Base-by-base conservation (phyloP, 2,329 filamentous ascomycete genomes). In the Emericellopsis atlantica region DNA sequence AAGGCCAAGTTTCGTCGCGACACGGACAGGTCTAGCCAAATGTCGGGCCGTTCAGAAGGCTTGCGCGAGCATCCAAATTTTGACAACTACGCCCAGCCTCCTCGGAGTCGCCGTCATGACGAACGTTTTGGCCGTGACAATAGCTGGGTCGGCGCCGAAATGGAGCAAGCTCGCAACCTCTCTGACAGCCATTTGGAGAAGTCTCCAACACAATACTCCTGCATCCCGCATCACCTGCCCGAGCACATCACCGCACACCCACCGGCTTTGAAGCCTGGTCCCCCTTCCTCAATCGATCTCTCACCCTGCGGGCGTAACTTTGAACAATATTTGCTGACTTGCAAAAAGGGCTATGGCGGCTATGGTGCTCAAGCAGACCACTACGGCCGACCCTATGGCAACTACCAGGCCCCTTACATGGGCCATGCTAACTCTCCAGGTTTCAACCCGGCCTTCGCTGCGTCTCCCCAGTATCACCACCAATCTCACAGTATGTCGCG, bases 401-500 rank as follows among this genome's bases (percentile, higher is more conserved):
- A 69, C 51, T 59, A 61, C 47, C 59, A 55, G 43, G 66, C 70
- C 51, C 65, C 67, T 15, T 76, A 70, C 49, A 76, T 77, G 60
- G 52, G 43, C 12, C 58, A 65, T 44, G 59, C 61, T 48, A 67
- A 69, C 48, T 67, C 67, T 9, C 70, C 72, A 21, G 61, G 62
- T n/a, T 76, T 64, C 46, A 66, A 67, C 44, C 67, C 69, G 40
- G 61, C 61, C 16, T 73, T 66, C 43, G 61, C 55, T 7, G 62
- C 53, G 48, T 60, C 53, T 38, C 62, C 51, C 53, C 64, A 53
- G 59, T 69, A 66, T 51, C 75, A 45, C 74, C 82, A 57, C 72
- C 80, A 46, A 65, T 75, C 43, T 67, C 81, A 46, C 65, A 75
- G 43, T 67, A 89, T 95, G 82, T 92, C 89, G 2, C 81, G 89